Evolutionary conservation across 2,329 filamentous ascomycete genomes (phyloP).

Genomic region (Escovopsis sp.): DNA sequence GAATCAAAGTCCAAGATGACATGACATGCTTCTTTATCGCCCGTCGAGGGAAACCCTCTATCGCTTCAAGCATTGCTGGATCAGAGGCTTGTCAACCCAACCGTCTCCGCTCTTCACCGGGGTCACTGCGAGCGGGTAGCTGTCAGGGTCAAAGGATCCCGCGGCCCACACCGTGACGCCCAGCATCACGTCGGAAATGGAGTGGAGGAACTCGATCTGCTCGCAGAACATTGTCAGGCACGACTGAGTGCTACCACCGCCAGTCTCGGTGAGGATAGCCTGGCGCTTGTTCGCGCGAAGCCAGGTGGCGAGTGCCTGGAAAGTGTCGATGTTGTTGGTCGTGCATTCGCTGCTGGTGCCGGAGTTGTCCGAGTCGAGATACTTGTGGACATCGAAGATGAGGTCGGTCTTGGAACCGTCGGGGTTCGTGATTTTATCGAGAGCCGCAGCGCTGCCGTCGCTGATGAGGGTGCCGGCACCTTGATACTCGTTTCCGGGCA

Average conservation of each 20-base stretch:
- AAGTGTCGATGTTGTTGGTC: slow-evolving; percentile 32
- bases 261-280: slow-evolving; percentile 3
- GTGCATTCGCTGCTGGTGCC: slow-evolving; percentile 35
- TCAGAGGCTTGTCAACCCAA: slow-evolving; percentile 1
- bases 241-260: slow-evolving; percentile 1
- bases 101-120: neutral
- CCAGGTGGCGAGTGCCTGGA: slow-evolving; percentile 28
- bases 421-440: slow-evolving; percentile 39
- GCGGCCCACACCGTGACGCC: slow-evolving; percentile 2
- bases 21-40: too few relatives aligned
- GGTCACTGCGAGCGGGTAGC: slow-evolving; percentile 1
- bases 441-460: slow-evolving; percentile 30
- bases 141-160: slow-evolving; percentile 1
- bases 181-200: slow-evolving; percentile 1
- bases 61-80: neutral
- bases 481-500: slow-evolving; percentile 43
- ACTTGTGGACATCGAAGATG: slow-evolving; percentile 42
- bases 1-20: too few relatives aligned
- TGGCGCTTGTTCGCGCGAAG: slow-evolving; percentile 2
- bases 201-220: slow-evolving; percentile 1
- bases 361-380: slow-evolving; percentile 39
- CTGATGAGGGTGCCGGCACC: slow-evolving; percentile 29
- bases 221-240: slow-evolving; percentile 1
- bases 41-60: too few relatives aligned
- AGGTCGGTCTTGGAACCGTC: slow-evolving; percentile 37